Evolutionary conservation across 768 basidiomycete genomes (phyloP).

Genomic region (Exidia glandulosa): DNA sequence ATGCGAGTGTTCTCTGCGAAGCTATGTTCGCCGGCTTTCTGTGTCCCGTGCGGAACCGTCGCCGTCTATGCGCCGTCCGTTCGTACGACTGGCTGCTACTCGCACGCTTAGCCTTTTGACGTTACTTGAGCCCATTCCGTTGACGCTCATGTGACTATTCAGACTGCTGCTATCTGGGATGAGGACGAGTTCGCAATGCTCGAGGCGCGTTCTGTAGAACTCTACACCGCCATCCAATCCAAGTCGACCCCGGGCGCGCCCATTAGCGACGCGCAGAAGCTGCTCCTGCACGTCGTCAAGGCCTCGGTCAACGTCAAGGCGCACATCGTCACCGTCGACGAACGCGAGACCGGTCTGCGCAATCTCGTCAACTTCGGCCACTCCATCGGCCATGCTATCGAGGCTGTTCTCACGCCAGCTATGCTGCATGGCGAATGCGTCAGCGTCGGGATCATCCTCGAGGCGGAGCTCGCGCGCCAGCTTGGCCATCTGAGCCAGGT

Average conservation of each 20-base stretch:
- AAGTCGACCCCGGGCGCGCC: conserved; percentile 45
- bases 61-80: too few species aligned
- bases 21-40: too few species aligned
- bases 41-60: too few species aligned
- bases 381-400: conserved; percentile 96
- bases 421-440: conserved; percentile 97
- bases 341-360: conserved; percentile 90
- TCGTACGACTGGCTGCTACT: too few species aligned
- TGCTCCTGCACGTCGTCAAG: conserved; percentile 83
- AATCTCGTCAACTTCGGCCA: conserved; percentile 99
- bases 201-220: conserved; percentile 76
- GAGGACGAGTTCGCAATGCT: conserved; percentile 79
- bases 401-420: conserved; percentile 86
- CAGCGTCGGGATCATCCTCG: conserved; percentile 90
- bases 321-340: conserved; percentile 93
- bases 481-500: conserved; percentile 86
- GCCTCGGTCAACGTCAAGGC: conserved; percentile 93
- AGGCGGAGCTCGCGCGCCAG: conserved; percentile 85
- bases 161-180: conserved; percentile 99
- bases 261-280: conserved; percentile 55
- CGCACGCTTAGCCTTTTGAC: too few species aligned
- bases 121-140: not conserved
- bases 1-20: too few species aligned
- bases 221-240: conserved; percentile 70
- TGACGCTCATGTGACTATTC: conserved; percentile 3